A percentile compares a stretch with the other conserved stretches of the same genome.
These are phyloP conservation scores for Apophysomyces variabilis DNA, from an alignment of 371 early-diverging fungal genomes.

Conservation along the genomic window DNA sequence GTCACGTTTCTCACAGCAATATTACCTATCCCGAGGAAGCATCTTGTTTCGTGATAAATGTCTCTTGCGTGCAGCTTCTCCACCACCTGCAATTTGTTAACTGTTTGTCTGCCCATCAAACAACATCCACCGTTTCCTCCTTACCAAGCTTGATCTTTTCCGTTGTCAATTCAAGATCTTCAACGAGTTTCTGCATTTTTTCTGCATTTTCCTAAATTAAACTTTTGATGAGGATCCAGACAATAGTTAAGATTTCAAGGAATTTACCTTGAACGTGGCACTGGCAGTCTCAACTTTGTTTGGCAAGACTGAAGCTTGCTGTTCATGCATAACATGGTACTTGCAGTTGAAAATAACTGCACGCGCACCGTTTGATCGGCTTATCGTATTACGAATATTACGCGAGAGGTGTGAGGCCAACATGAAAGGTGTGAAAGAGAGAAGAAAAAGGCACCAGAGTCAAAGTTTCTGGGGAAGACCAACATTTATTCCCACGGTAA, in stretches of 20 bases:
- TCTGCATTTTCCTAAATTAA: conserved; percentile 78
- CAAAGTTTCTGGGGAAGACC: neutral
- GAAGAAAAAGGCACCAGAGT: conserved; percentile 8
- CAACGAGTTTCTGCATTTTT: conserved; percentile 78
- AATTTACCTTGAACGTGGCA: conserved; percentile 79
- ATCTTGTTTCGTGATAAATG: conserved; percentile 91
- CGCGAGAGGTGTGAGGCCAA: conserved; percentile 2
- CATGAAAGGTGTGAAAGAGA: conserved; percentile 4
- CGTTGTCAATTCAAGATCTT: conserved; percentile 74
- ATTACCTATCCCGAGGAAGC: conserved; percentile 90
- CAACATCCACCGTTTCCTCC: neutral
- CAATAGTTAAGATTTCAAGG: neutral
- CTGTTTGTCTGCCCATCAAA: neutral
- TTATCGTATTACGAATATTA: neutral
- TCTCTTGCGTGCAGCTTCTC: conserved; percentile 84
- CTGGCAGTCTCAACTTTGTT: conserved; percentile 75
- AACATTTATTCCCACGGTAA: conserved; percentile 8
- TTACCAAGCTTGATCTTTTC: conserved; percentile 81
- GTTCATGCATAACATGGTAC: conserved; percentile 49
- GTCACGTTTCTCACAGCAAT: neutral
- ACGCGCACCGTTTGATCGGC: neutral
- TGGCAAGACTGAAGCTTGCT: conserved; percentile 45
- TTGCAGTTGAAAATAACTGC: conserved; percentile 1
- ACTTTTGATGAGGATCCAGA: neutral
- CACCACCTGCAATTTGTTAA: conserved; percentile 76